Conservation (phyloP, 441 rosid species). For the Viola pubescens region DNA sequence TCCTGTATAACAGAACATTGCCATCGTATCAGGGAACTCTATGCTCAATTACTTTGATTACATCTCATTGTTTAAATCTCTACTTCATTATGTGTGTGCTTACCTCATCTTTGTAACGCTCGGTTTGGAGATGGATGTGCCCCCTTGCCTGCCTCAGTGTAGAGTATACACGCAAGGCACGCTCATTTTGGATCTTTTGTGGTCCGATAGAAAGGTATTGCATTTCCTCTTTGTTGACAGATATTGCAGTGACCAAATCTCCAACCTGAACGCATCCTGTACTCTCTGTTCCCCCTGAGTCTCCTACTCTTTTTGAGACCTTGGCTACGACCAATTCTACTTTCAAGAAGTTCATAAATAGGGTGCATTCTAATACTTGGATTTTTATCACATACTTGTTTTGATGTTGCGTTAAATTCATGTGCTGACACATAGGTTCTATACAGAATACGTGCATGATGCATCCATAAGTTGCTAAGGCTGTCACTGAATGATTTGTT, state of each 20-base stretch:
- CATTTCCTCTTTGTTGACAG: slow-evolving; percentile 21
- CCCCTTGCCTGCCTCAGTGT: slow-evolving; percentile 19
- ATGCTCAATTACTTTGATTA: background rate
- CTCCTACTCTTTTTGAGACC: slow-evolving; percentile 21
- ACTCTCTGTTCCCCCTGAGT: slow-evolving; percentile 21
- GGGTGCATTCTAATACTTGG: background rate
- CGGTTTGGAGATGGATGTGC: slow-evolving; percentile 15
- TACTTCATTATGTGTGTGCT: background rate
- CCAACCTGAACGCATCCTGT: slow-evolving; percentile 25
- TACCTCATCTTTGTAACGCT: slow-evolving; percentile 17
- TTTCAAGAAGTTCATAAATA: background rate
- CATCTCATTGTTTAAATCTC: background rate
- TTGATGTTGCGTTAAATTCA: no score
- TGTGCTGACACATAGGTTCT: no score
- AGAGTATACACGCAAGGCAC: slow-evolving; percentile 16
- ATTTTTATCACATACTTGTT: no score
- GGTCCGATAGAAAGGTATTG: slow-evolving; percentile 24
- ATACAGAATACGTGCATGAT: no score
- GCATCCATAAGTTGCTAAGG: background rate
- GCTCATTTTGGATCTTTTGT: slow-evolving; percentile 17
- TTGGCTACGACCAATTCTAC: slow-evolving; percentile 24
- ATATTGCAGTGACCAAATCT: slow-evolving; percentile 23
- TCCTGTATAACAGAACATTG: slow-evolving; percentile 9
- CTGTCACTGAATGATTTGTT: background rate
- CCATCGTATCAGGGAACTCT: background rate